Evolutionary conservation across 2,329 filamentous ascomycete genomes (phyloP), one percentile per base, ranked within the genome.

Genomic region (Neopestalotiopsis sp.): DNA sequence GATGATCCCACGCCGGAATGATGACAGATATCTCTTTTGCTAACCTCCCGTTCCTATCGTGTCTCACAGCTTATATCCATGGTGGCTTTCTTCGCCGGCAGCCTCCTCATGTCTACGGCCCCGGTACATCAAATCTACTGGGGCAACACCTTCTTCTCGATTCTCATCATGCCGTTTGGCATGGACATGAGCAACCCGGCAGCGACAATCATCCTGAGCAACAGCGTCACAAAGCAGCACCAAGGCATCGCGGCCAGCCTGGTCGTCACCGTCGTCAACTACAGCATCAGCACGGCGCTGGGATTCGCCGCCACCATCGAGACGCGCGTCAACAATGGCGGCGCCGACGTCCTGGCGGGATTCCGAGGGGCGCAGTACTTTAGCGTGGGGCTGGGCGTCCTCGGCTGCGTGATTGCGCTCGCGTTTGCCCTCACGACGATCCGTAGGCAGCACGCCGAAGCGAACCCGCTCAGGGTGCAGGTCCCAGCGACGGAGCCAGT

Each of bases 181-280:
- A 70, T 76, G 65, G 74, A 70, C 32, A 77, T 76, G 66, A 67
- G 24, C 42, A 69, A 72, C 1, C n/a, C 70, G 1, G 71, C 74
- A 1, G 86, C 83, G 0, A 87, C 84, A 0, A 75, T 89, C 10
- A 81, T 88, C 68, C 79, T 89, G 24, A 83, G 80, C 6, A 83
- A 88, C 70, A 76, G 77, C 7, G 74, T 66, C 24, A 4, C 10
- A 45, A 42, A 49, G 34, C 24, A 66, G 30, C 64, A 66, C 64
- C 78, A 79, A 66, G 78, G 78, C n/a, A 78, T 79, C 64, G 78
- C 78, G 9, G 78, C 78, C 2, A 85, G 56, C 10, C 56, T 82
- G 17, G 73, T 90, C 34, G 84, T 89, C 67, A 89, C 87, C 0
- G 79, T 88, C 59, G 83, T 90, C 53, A 89, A 90, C 73, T 90